A percentile compares a stretch with the other conserved stretches of the same genome.
phyloP scores from a whole-genome alignment of 345 rosid species.

The Eucalyptus grandis region DNA sequence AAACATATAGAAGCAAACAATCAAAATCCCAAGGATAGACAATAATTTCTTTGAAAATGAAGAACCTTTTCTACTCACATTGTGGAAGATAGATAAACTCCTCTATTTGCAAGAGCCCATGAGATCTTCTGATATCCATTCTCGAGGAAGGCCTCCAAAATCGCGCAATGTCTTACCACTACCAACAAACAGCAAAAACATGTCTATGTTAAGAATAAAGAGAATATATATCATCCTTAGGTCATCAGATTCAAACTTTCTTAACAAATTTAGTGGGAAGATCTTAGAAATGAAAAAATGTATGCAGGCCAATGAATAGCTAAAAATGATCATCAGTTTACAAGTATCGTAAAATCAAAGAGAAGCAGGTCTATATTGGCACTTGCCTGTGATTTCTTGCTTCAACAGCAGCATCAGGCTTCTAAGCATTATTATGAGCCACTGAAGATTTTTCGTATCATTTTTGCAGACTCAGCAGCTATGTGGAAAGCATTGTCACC shows the following conservation, averaged over 20 bases:
- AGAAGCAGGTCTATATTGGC: background rate
- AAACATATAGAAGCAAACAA: background rate
- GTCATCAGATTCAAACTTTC: background rate
- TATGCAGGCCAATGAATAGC: background rate
- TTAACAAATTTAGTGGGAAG: background rate
- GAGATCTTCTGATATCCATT: constrained; percentile 96
- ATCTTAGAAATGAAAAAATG: background rate
- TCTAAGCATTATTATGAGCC: constrained; percentile 85
- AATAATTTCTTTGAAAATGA: background rate
- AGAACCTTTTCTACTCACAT: constrained; percentile 39
- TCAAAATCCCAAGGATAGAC: background rate
- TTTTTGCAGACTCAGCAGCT: constrained; percentile 94
- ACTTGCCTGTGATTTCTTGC: constrained; percentile 89
- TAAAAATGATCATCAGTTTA: background rate
- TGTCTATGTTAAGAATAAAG: background rate
- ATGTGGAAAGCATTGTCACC: constrained; percentile 97
- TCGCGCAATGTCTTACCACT: constrained; percentile 94
- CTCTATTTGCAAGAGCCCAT: constrained; percentile 68
- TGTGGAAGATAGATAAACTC: constrained; percentile 84
- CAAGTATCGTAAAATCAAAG: background rate
- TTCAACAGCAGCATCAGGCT: constrained; percentile 69
- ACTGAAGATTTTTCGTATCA: constrained; percentile 95
- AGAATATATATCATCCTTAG: background rate
- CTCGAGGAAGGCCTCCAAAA: constrained; percentile 95
- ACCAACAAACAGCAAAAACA: constrained; percentile 5